Evolutionary conservation across 805 yeast species (phyloP).

Genomic region (Ogataea pignaliae): DNA sequence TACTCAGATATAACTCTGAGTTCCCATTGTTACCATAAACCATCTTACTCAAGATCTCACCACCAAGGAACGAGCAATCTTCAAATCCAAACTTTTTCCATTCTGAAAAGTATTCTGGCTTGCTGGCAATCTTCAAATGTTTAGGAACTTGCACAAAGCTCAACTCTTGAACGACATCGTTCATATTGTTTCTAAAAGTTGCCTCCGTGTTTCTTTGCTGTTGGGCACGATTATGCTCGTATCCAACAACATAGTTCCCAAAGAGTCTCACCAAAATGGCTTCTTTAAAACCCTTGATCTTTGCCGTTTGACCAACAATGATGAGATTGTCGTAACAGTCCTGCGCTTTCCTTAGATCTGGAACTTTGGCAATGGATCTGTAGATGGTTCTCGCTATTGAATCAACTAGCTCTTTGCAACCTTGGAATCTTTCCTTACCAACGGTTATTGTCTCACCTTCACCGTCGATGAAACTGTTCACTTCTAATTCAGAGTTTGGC

Average conservation of each 20-base stretch:
- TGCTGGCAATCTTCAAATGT: constrained; percentile 59
- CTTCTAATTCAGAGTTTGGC: constrained; percentile 66
- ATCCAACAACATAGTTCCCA: constrained; percentile 22
- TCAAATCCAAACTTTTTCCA: constrained; percentile 84
- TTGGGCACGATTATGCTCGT: constrained; percentile 3
- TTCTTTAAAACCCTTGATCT: constrained; percentile 72
- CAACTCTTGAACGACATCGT: constrained; percentile 21
- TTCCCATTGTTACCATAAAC: constrained; percentile 65
- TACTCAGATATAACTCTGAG: constrained; percentile 60
- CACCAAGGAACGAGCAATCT: constrained; percentile 78
- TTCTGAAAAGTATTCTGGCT: constrained; percentile 91
- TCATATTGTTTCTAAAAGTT: constrained; percentile 28
- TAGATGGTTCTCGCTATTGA: constrained; percentile 52
- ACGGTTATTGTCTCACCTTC: constrained; percentile 54
- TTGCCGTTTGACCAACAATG: constrained; percentile 72
- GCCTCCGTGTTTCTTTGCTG: constrained; percentile 17
- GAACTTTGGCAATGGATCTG: constrained; percentile 45
- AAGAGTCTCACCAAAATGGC: constrained; percentile 55
- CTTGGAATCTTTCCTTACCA: constrained; percentile 90
- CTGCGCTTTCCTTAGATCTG: constrained; percentile 65
- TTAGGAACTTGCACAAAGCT: constrained; percentile 67
- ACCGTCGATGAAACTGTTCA: constrained; percentile 63
- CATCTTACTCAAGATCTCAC: constrained; percentile 82
- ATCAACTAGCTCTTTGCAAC: constrained; percentile 57
- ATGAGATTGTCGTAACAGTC: constrained; percentile 82